Conservation (phyloP, 169 alveolate species). For the Plasmodium adleri region DNA sequence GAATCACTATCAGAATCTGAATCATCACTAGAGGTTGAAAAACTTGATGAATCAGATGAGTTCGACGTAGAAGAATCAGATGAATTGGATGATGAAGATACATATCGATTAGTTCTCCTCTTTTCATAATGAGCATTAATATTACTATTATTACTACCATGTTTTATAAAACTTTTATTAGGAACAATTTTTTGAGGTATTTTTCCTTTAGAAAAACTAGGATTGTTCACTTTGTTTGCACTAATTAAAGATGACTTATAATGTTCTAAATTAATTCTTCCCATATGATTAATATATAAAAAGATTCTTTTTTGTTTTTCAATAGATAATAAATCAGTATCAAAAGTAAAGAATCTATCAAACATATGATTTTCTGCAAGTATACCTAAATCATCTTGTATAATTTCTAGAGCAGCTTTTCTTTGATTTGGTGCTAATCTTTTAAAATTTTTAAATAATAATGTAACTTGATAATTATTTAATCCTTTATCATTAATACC, state of each 20-base stretch:
- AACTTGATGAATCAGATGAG: slow-evolving; percentile 71
- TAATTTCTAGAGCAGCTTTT: slow-evolving; percentile 89
- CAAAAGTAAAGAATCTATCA: slow-evolving; percentile 85
- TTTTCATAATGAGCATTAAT: slow-evolving; percentile 48
- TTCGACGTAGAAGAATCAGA: slow-evolving; percentile 67
- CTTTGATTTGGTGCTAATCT: slow-evolving; percentile 89
- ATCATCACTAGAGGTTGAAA: slow-evolving; percentile 85
- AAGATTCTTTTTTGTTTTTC: slow-evolving; percentile 89
- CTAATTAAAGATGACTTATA: slow-evolving; percentile 66
- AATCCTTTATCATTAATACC: slow-evolving; percentile 87
- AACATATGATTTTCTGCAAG: slow-evolving; percentile 87
- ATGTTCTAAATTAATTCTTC: slow-evolving; percentile 85
- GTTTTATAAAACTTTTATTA: slow-evolving; percentile 24
- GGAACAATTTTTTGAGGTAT: slow-evolving; percentile 19
- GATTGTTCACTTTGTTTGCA: slow-evolving; percentile 22
- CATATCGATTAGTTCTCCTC: slow-evolving; percentile 38
- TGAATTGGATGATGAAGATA: slow-evolving; percentile 62
- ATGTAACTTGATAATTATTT: slow-evolving; percentile 83
- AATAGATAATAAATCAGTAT: slow-evolving; percentile 87
- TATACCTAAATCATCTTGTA: slow-evolving; percentile 91
- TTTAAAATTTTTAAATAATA: slow-evolving; percentile 82
- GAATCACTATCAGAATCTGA: slow-evolving; percentile 81
- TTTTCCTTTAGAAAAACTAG: slow-evolving; percentile 30
- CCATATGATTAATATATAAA: slow-evolving; percentile 88
- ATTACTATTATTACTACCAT: slow-evolving; percentile 10